A percentile compares a stretch with the other conserved stretches of the same genome.
Conservation (phyloP, 352 stramenopile species). For the Globisporangium cylindrosporum region DNA sequence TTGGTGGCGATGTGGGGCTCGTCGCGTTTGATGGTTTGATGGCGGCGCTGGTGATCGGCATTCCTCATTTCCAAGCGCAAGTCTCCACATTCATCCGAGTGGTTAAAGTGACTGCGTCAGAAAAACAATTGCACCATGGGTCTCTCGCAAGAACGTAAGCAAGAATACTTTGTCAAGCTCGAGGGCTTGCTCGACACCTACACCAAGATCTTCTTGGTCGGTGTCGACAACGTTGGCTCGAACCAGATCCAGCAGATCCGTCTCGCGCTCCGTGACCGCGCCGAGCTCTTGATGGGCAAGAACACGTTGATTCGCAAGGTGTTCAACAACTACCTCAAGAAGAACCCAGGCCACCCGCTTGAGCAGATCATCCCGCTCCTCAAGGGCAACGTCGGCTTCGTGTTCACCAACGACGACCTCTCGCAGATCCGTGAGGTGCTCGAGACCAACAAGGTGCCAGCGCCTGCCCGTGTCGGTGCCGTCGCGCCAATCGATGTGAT, state of each 20-base stretch:
- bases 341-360: slow-evolving; percentile 96
- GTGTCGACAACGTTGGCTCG: slow-evolving; percentile 99
- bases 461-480: slow-evolving; percentile 95
- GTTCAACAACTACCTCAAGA: slow-evolving; percentile 96
- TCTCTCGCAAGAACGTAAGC: slow-evolving; percentile 96
- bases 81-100: slow-evolving; percentile 57
- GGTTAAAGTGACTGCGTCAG: slow-evolving; percentile 89
- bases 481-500: slow-evolving; percentile 96
- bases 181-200: slow-evolving; percentile 95
- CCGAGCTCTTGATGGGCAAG: slow-evolving; percentile 99
- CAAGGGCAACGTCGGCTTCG: slow-evolving; percentile 98
- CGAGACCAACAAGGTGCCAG: slow-evolving; percentile 91
- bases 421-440: slow-evolving; percentile 88
- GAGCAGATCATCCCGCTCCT: slow-evolving; percentile 86
- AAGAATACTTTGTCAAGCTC: slow-evolving; percentile 97
- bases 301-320: slow-evolving; percentile 99
- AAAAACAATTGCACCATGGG: slow-evolving; percentile 72
- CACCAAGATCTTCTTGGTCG: slow-evolving; percentile 98
- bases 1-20: slow-evolving; percentile 2
- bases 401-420: slow-evolving; percentile 99
- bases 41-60: slow-evolving; percentile 11
- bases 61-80: slow-evolving; percentile 70
- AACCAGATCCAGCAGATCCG: slow-evolving; percentile 99
- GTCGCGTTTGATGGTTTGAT: neutral
- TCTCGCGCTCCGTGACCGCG: slow-evolving; percentile 92